These are phyloP conservation scores for Sordariomycetes sp. DNA, from an alignment of 2,329 filamentous ascomycete species.

Conservation along the genomic window DNA sequence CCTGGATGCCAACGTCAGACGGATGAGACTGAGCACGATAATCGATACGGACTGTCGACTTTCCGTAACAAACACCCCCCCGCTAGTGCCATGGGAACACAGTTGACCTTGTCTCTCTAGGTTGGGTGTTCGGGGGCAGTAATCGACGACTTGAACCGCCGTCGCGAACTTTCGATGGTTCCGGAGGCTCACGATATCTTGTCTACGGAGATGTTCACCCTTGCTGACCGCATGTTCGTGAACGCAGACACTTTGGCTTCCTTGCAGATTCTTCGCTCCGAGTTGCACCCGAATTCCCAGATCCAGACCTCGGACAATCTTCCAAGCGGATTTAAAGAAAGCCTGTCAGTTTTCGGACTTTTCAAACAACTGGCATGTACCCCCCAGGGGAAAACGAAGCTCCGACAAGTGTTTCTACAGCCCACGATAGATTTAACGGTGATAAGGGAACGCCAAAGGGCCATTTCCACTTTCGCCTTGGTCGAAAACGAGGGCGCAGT, in stretches of 20 bases:
- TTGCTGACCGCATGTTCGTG: constrained; percentile 61
- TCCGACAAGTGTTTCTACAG: constrained; percentile 74
- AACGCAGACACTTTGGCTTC: constrained; percentile 71
- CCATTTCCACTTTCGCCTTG: constrained; percentile 55
- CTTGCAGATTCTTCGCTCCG: constrained; percentile 74
- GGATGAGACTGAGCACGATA: constrained; percentile 58
- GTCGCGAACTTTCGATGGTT: constrained; percentile 21
- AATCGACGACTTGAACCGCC: constrained; percentile 65
- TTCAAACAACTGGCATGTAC: constrained; percentile 68
- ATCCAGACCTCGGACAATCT: constrained; percentile 16
- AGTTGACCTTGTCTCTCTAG: constrained; percentile 16
- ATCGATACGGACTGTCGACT: constrained; percentile 65
- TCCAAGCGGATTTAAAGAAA: constrained; percentile 58
- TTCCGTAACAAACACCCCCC: constrained; percentile 37
- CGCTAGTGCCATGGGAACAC: not conserved
- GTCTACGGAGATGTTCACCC: constrained; percentile 63
- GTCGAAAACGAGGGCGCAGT: constrained; percentile 54
- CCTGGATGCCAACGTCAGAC: constrained; percentile 31
- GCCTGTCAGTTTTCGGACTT: constrained; percentile 72
- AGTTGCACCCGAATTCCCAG: constrained; percentile 73
- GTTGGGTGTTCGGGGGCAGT: constrained; percentile 83
- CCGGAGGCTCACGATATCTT: constrained; percentile 40
- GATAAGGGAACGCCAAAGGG: constrained; percentile 62
- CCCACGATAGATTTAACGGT: constrained; percentile 58
- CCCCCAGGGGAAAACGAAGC: constrained; percentile 61